Evolutionary conservation across 148 eudicot species (phyloP), one percentile per base, ranked within the genome.

Genomic region (Camellia lanceoleosa): DNA sequence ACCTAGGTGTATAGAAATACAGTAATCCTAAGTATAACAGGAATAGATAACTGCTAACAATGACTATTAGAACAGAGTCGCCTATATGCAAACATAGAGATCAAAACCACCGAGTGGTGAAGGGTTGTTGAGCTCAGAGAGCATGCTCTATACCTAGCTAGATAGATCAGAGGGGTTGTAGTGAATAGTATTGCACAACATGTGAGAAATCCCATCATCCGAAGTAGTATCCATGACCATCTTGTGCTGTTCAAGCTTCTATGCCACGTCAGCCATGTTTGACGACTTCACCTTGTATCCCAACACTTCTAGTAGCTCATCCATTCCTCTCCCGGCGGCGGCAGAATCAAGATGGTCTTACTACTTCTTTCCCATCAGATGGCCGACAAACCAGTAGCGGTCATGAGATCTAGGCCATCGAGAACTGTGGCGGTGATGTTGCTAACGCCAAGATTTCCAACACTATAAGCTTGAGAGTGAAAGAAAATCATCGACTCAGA

Each of bases 151-250:
- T 3, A 89, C 88, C 99, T 97, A 95, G 0, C 88, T 85, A 2
- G 95, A 88, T 0, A 93, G 87, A 88, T 96, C 97, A 44, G 98
- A 89, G 0, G 98, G 99, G 79, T 96, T 96, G 65, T 86, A 89
- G 62, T 96, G 99, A 64, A 90, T 88, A 0, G 92, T 88, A 16
- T 92, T 97, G n/a, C 81, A 81, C 2, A 81, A 80, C 0, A 88
- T 81, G 2, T 80, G 84, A 0, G 91, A 78, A 2, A 85, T 78
- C 11, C 89, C 93, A 52, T 89, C 92, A 38, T 82, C 90, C 6
- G 67, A 85, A 75, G 83, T 73, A 8, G 80, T 84, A 0, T 88
- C 90, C 89, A 95, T 92, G 0, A 82, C 91, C 90, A 87, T 81
- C 41, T 91, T 98, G 0, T 91, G 87, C 67, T 86, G 91, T 80